phyloP scores from a whole-genome alignment of 2,329 filamentous ascomycete species.

The Exophiala xenobiotica region DNA sequence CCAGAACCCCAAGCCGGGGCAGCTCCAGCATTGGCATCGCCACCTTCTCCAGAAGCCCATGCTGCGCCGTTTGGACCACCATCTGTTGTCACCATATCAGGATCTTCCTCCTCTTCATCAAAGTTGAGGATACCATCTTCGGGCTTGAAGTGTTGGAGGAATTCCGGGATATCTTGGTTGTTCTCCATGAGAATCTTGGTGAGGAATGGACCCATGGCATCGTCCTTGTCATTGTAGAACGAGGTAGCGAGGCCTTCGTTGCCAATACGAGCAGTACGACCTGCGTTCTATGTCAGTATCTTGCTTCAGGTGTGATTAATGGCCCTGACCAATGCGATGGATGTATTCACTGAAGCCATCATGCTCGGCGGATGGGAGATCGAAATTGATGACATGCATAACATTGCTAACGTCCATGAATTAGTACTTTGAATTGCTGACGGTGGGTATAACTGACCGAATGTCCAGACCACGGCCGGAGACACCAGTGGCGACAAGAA shows the following conservation, averaged over 20 bases:
- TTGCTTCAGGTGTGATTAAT: neutral
- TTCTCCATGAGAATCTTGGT: conserved; percentile 81
- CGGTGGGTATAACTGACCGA: conserved; percentile 20
- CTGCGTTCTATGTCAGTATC: conserved; percentile 43
- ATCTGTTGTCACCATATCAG: conserved; percentile 33
- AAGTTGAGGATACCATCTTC: conserved; percentile 46
- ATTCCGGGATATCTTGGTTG: conserved; percentile 76
- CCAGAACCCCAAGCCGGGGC: conserved; percentile 11
- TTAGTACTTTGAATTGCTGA: too few relatives aligned
- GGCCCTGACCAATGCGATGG: conserved; percentile 78
- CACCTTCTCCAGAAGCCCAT: conserved; percentile 15
- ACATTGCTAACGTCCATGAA: conserved; percentile 72
- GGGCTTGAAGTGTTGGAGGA: conserved; percentile 63
- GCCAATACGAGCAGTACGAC: conserved; percentile 91
- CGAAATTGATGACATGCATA: conserved; percentile 90
- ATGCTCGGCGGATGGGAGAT: conserved; percentile 70
- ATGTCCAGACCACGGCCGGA: conserved; percentile 72
- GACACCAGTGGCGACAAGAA: conserved; percentile 83
- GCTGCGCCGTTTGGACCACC: conserved; percentile 24
- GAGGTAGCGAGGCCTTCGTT: conserved; percentile 82
- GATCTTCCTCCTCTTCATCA: conserved; percentile 54
- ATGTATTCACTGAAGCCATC: conserved; percentile 94
- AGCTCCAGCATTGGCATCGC: neutral
- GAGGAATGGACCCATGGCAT: conserved; percentile 69
- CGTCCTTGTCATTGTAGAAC: conserved; percentile 79